Conservation (phyloP, 768 basidiomycete genomes). For the Austroboletus eburneus region DNA sequence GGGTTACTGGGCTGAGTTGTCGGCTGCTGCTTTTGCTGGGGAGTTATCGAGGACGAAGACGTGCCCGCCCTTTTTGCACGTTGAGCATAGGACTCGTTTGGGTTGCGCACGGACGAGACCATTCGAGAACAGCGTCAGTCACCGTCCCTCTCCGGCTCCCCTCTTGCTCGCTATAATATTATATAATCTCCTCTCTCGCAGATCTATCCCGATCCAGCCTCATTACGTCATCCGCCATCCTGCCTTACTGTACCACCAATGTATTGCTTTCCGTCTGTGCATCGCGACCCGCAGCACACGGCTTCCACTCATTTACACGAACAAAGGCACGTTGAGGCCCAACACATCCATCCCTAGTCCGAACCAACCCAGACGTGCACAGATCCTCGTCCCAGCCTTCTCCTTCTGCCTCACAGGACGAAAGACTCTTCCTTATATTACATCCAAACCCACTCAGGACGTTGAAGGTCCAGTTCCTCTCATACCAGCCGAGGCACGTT, state of each 20-base stretch:
- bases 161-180: conserved; percentile 6
- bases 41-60: conserved; percentile 2
- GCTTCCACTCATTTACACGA: background rate
- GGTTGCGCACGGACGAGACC: conserved; percentile 33
- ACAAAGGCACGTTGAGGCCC: conserved; percentile 37
- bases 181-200: conserved; percentile 12
- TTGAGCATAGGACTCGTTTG: conserved; percentile 55
- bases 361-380: conserved; percentile 11
- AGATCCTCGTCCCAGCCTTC: conserved; percentile 11
- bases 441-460: conserved; percentile 43
- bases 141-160: conserved; percentile 22
- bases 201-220: conserved; percentile 15
- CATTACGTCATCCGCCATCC: conserved; percentile 1
- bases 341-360: conserved; percentile 5
- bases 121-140: conserved; percentile 25
- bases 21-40: conserved; percentile 4
- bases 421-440: conserved; percentile 51
- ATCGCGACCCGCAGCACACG: too few relatives aligned
- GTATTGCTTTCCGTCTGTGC: too few relatives aligned
- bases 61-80: conserved; percentile 43
- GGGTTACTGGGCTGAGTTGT: background rate
- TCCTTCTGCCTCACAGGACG: conserved; percentile 33
- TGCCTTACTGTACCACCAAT: too few relatives aligned
- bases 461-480: conserved; percentile 64
- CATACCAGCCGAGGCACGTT: conserved; percentile 68